Evolutionary conservation across 169 alveolate genomes (phyloP).

Genomic region (Perkinsus olseni): DNA sequence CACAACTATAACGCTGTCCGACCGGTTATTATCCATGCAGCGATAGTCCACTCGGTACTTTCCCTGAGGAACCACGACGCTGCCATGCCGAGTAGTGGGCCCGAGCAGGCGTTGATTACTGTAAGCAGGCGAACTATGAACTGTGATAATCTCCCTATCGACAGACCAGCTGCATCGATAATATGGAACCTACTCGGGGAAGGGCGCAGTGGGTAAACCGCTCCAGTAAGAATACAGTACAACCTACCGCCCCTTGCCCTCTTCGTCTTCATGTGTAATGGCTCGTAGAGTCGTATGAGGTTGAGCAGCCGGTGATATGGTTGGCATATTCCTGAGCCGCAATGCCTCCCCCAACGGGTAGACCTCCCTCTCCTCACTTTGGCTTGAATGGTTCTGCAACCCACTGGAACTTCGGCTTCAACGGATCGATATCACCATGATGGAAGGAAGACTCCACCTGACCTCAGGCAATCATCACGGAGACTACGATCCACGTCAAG

Average conservation of each 20-base stretch:
- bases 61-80: constrained; percentile 4
- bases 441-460: not conserved
- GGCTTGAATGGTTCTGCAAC: not conserved
- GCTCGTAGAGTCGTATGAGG: constrained; percentile 60
- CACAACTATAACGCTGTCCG: constrained; percentile 72
- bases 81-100: too few species aligned
- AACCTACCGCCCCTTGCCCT: not conserved
- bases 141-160: not conserved
- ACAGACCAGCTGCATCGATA: not conserved
- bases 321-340: constrained; percentile 57
- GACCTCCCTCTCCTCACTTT: not conserved
- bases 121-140: not conserved
- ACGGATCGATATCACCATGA: not conserved
- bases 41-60: constrained; percentile 25
- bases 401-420: not conserved
- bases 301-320: constrained; percentile 55
- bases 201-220: not conserved
- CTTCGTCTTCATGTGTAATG: constrained; percentile 52
- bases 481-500: not conserved
- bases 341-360: too few species aligned
- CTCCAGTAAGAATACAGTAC: not conserved
- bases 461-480: not conserved
- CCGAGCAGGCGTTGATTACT: not conserved
- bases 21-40: not conserved
- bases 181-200: not conserved